Evolutionary conservation across 352 stramenopile species (phyloP), one percentile per base, ranked within the genome.

Genomic region (Chrysophaeum taylorii): DNA sequence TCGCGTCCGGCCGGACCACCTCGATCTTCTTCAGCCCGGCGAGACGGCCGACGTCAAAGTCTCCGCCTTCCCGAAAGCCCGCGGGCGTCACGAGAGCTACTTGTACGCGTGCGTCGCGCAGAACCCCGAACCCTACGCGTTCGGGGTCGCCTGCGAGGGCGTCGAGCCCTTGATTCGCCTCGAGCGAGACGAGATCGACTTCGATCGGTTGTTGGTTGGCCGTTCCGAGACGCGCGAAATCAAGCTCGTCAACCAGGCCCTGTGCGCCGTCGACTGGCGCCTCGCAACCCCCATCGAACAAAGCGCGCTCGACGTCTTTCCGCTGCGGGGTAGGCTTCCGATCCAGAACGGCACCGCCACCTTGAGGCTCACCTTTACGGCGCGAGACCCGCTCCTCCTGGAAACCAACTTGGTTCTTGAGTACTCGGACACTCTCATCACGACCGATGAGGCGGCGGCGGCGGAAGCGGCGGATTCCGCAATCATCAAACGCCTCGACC

Each of bases 21-120:
- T 53, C 71, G 2, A 73, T 76, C 4, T 97, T 96, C 73, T 76
- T 75, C 18, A 76, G 27, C 83, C 93, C 63, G 89, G 87, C 0
- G 92, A 97, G 54, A 97, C 92, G 0, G 83, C 78, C 43, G 90
- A 97, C 72, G 75, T 97, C 15, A 76, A 78, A 62, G 79, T 96
- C n/a, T 96, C 89, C 88, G 89, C 91, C 0, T 90, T 92, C 62
- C 91, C 92, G 4, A 70, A 73, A 5, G 67, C 74, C 2, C 79
- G 86, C 33, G 84, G 83, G 0, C 60, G 86, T 7, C 80, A 89
- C 25, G 78, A 89, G 42, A 91, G 91, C 70, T 70, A 79, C 23
- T 77, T 97, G 1, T 81, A 96, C n/a, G 90, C 85, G 41, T 94
- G 85, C 50, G 81, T 97, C 36, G 75, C 79, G 38, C 87, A 96